Base-by-base conservation (phyloP, 257 asterid species). In the Solanum appendiculatum region DNA sequence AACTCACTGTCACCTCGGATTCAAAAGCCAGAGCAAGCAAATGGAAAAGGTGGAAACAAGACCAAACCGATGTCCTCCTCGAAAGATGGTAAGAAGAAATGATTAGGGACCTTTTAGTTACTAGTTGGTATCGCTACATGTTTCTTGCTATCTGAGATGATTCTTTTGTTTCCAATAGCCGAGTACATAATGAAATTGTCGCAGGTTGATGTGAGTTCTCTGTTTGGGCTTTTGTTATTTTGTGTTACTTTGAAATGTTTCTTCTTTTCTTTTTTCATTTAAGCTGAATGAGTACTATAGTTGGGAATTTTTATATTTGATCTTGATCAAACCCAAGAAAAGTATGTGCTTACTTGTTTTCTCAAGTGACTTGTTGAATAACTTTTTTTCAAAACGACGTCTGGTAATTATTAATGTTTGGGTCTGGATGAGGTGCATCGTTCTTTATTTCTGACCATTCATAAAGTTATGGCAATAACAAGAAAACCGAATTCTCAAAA, bases 1-100 rank as follows among this genome's bases (percentile, higher is more conserved):
- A 90, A 88, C 84, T 85, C 93, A 64, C 46, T 88, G 82, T 93
- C 95, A 9, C 95, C 95, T 11, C 92, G 93, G 80, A 84, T 91
- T 18, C 92, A 86, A 64, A 87, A 87, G 86, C 91, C 85, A 44
- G 88, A 86, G 90, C 95, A 89, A 88, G 90, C 90, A 39, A 91
- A 86, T 88, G 93, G 91, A 56, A 91, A 75, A 88, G 91, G 87
- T 85, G 93, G 92, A 68, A 87, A 34, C 51, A 91, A 88, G 90
- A 91, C 92, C 90, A 91, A 85, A 88, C 89, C 93, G 44, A 72
- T 92, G 34, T 87, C 94, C 42, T 90, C 93, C 56, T 92, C 93
- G 6, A 92, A 92, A 89, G 95, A 93, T 54, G 92, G 89, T 91
- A 88, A 92, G 93, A 72, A 23, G 2, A 51, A 46, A 46, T 48